Evolutionary conservation across 129 eudicot genomes (phyloP).

Genomic region (Escallonia herrerae): DNA sequence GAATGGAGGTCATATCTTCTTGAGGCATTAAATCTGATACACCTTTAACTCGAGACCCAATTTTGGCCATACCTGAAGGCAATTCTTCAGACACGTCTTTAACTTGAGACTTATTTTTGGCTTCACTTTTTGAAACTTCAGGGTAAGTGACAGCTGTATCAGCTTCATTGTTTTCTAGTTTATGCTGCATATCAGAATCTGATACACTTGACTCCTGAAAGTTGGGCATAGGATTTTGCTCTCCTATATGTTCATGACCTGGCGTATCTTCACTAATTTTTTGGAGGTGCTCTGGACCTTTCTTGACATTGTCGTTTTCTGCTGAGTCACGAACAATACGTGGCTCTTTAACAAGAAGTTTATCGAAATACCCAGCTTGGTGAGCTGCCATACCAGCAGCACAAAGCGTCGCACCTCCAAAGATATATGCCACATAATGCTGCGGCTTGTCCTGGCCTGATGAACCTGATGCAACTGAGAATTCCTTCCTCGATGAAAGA

Average conservation of each 20-base stretch:
- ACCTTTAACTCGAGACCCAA: slow-evolving; percentile 24
- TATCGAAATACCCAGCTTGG: slow-evolving; percentile 60
- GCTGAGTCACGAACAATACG: slow-evolving; percentile 10
- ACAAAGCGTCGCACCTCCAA: slow-evolving; percentile 70
- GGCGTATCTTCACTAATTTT: slow-evolving; percentile 8
- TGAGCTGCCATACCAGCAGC: slow-evolving; percentile 56
- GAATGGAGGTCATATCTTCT: slow-evolving; percentile 14
- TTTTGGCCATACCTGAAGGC: slow-evolving; percentile 21
- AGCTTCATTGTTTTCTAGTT: slow-evolving; percentile 23
- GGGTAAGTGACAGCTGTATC: slow-evolving; percentile 19
- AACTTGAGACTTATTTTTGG: slow-evolving; percentile 25
- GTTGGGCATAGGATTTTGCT: slow-evolving; percentile 19
- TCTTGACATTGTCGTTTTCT: slow-evolving; percentile 9
- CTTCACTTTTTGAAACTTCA: slow-evolving; percentile 31
- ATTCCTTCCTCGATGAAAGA: slow-evolving; percentile 66
- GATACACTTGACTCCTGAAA: slow-evolving; percentile 27
- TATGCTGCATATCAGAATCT: slow-evolving; percentile 29
- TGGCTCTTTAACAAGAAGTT: slow-evolving; percentile 29
- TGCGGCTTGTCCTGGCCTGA: slow-evolving; percentile 37
- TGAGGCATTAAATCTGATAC: slow-evolving; percentile 9
- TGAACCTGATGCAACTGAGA: slow-evolving; percentile 50
- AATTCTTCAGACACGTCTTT: slow-evolving; percentile 14
- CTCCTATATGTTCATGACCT: slow-evolving; percentile 17
- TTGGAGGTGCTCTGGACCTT: slow-evolving; percentile 18
- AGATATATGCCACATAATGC: slow-evolving; percentile 29